Percentiles rank a stretch among this genome's conserved stretches.
phyloP scores from a whole-genome alignment of 305 asterid genomes.

The Nicotiana rustica region DNA sequence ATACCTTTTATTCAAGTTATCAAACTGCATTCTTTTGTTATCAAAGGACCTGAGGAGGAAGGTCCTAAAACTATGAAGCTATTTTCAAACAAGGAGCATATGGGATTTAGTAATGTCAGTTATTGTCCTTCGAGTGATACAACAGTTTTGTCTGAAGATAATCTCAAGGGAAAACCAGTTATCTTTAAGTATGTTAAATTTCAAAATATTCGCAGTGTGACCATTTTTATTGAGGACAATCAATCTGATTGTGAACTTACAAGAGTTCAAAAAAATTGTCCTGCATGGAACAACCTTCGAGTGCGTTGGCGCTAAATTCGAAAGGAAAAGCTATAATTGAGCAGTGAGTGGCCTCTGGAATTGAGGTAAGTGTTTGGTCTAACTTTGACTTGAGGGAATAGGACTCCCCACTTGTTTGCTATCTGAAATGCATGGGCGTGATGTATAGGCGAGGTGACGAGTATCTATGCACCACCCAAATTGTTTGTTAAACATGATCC shows the following conservation, averaged over 20 bases:
- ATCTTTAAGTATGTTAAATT: slow-evolving; percentile 88
- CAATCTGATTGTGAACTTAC: slow-evolving; percentile 82
- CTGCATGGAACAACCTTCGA: slow-evolving; percentile 68
- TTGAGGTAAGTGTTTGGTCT: too few relatives aligned
- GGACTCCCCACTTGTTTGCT: too few relatives aligned
- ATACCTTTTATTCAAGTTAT: slow-evolving; percentile 88
- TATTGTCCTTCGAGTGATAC: slow-evolving; percentile 91
- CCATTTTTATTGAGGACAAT: slow-evolving; percentile 94
- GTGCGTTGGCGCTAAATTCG: too few relatives aligned
- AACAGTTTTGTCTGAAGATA: slow-evolving; percentile 66
- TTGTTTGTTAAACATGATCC: too few relatives aligned
- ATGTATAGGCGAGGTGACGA: too few relatives aligned
- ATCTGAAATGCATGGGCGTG: too few relatives aligned
- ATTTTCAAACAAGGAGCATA: slow-evolving; percentile 90
- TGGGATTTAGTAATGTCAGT: slow-evolving; percentile 94
- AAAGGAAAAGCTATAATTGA: too few relatives aligned
- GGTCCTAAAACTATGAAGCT: slow-evolving; percentile 94
- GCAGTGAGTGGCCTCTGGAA: too few relatives aligned
- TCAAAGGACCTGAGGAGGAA: slow-evolving; percentile 92
- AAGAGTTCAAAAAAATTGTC: slow-evolving; percentile 80
- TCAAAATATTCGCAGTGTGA: slow-evolving; percentile 97
- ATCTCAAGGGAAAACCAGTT: slow-evolving; percentile 92
- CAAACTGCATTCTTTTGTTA: slow-evolving; percentile 73
- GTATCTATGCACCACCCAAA: too few relatives aligned
- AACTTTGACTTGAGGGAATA: too few relatives aligned